phyloP scores from a whole-genome alignment of 495 filamentous ascomycete genomes.

The Annulohypoxylon nitens region DNA sequence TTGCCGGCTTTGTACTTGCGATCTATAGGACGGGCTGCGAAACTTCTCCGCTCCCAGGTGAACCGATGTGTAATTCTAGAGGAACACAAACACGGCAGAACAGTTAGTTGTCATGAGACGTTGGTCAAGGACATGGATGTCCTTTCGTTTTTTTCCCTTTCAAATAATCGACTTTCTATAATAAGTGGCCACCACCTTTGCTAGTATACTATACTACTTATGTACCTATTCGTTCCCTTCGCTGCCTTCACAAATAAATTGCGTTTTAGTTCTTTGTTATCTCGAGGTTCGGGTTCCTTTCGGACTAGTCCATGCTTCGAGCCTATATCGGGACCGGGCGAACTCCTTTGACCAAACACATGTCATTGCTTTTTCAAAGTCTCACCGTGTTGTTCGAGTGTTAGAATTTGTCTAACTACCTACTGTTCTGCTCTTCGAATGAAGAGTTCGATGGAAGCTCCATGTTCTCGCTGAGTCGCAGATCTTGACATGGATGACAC shows the following conservation, averaged over 20 bases:
- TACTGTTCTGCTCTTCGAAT: background rate
- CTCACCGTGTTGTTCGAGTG: background rate
- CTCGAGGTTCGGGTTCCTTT: constrained; percentile 8
- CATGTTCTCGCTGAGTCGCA: background rate
- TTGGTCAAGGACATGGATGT: background rate
- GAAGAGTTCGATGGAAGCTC: background rate
- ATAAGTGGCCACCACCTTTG: background rate
- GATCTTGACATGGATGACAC: constrained; percentile 25
- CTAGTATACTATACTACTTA: background rate
- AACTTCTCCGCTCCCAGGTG: background rate
- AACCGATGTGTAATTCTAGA: constrained; percentile 2
- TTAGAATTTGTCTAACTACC: background rate
- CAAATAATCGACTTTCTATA: background rate
- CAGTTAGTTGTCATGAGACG: background rate
- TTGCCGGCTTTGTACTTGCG: background rate
- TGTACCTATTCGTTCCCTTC: background rate
- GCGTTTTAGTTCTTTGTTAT: background rate
- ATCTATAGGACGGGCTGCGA: background rate
- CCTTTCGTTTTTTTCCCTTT: background rate
- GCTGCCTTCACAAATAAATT: no score
- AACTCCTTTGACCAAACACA: constrained; percentile 5
- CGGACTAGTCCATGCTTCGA: constrained; percentile 7
- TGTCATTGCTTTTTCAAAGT: constrained; percentile 1
- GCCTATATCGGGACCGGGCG: background rate
- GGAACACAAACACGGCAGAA: constrained; percentile 5